Base-by-base conservation (phyloP, 2,329 filamentous ascomycete genomes). In the Aspergillus sp. region DNA sequence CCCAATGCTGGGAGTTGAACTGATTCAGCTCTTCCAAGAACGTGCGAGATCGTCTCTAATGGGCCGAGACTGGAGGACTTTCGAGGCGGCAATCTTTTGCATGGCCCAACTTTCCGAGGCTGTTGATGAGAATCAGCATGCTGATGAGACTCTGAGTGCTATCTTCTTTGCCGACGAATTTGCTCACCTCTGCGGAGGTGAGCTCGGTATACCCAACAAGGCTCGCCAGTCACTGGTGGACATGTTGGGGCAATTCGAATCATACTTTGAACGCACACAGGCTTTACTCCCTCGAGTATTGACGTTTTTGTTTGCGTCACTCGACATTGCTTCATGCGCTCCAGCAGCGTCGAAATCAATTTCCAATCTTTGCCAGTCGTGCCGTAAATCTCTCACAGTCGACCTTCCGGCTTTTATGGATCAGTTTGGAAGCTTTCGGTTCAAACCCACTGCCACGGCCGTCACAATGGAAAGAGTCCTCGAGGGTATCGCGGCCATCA, bases 41-140 rank as follows among this genome's bases (percentile, higher is more conserved):
- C 53, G 47, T 26, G 54, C 62, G 22, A 49, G 48, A 10, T 42
- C 44, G 4, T 51, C 60, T 8, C 46, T 61, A n/a, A 29, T 42
- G 14, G 47, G 42, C 14, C 45, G 50, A 14, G 52, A 62, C 32
- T 67, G 64, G 64, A 53, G 51, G 22, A 57, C 51, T 6, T 64
- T 66, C 20, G 64, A 67, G 42, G 61, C 61, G 5, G 51, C 59
- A 8, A 56, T 61, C 26, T 66, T 64, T 40, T 63, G 62, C 34
- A 52, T 67, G 24, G 54, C 56, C 14, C 57, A 63, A 26, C 52
- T 67, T 26, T 63, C 63, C 4, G 64, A 67, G 38, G 58, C 62
- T 3, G 56, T 66, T 20, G 60, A 63, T 35, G 58, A 62, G n/a
- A 62, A 63, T 17, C 47, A 57, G 4, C 60, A 63, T 30, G 57